Conservation (phyloP, 176 grass and related monocot genomes). For the Oropetium thomaeum region DNA sequence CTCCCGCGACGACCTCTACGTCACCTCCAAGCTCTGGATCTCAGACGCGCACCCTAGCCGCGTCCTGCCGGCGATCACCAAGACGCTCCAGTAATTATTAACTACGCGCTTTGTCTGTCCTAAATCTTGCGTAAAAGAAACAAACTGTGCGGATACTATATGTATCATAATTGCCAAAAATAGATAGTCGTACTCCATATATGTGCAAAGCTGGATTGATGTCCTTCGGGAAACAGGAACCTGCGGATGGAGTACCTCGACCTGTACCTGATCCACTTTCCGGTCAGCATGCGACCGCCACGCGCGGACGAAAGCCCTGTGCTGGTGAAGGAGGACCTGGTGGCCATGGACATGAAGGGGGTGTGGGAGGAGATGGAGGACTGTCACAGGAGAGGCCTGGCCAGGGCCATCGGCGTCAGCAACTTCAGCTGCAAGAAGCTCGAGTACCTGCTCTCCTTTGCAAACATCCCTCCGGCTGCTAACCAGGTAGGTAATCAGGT, state of each 20-base stretch:
- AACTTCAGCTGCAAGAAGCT: constrained; percentile 58
- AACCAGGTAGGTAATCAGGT: background rate
- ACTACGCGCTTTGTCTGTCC: too few relatives aligned
- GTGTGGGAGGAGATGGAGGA: constrained; percentile 84
- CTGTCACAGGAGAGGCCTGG: constrained; percentile 65
- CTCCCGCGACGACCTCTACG: constrained; percentile 44
- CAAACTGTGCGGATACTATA: too few relatives aligned
- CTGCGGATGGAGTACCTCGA: too few relatives aligned
- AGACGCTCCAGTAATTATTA: too few relatives aligned
- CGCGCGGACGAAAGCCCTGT: background rate
- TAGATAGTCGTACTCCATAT: too few relatives aligned
- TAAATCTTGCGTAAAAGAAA: too few relatives aligned
- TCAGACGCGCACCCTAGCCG: constrained; percentile 26
- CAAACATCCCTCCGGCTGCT: background rate
- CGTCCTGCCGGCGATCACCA: constrained; percentile 57
- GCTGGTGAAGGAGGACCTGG: background rate
- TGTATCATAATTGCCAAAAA: too few relatives aligned
- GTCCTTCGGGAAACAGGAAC: too few relatives aligned
- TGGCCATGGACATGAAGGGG: constrained; percentile 63
- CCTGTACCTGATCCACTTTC: constrained; percentile 84
- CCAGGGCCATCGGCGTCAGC: constrained; percentile 69
- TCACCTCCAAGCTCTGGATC: constrained; percentile 50
- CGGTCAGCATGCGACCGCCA: too few relatives aligned
- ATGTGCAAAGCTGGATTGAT: too few relatives aligned
- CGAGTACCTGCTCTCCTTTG: background rate